A percentile compares a stretch with the other conserved stretches of the same genome.
Conservation (phyloP, 371 early-diverging fungal genomes). For the Sporodiniella umbellata region DNA sequence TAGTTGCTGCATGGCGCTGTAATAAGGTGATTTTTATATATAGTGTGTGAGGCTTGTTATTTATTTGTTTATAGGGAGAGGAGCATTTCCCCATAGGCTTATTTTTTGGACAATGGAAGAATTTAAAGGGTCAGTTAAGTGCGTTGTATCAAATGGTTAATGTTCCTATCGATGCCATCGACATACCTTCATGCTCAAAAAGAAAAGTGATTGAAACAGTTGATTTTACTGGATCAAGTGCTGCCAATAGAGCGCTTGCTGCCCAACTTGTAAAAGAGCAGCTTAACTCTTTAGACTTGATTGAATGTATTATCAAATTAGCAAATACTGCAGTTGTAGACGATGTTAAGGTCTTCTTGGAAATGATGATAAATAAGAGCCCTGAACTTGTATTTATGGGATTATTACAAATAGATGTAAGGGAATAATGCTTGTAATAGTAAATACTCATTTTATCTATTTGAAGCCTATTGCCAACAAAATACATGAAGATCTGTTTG, state of each 20-base stretch:
- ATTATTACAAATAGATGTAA: conserved; percentile 64
- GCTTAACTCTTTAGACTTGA: conserved; percentile 77
- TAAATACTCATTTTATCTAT: no score
- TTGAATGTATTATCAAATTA: conserved; percentile 65
- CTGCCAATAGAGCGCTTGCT: conserved; percentile 48
- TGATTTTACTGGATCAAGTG: conserved; percentile 48
- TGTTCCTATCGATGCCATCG: conserved; percentile 53
- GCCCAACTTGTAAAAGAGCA: conserved; percentile 50
- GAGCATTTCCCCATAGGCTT: conserved; percentile 65
- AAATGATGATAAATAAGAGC: conserved; percentile 60
- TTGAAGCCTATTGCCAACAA: conserved; percentile 59
- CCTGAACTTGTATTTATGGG: conserved; percentile 81
- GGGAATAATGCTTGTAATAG: background rate
- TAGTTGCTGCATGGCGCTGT: conserved; percentile 65
- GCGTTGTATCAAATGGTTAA: conserved; percentile 65
- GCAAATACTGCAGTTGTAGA: conserved; percentile 62
- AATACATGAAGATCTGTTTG: conserved; percentile 67
- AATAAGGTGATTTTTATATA: no score
- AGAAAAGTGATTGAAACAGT: conserved; percentile 52
- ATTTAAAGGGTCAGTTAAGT: conserved; percentile 69
- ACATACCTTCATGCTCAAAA: conserved; percentile 46
- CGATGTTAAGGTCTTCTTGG: conserved; percentile 66
- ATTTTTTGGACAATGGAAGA: conserved; percentile 79
- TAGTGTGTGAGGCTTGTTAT: no score
- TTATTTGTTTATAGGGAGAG: conserved; percentile 13